phyloP scores from a whole-genome alignment of 495 filamentous ascomycete genomes.

The Pseudevernia furfuracea region DNA sequence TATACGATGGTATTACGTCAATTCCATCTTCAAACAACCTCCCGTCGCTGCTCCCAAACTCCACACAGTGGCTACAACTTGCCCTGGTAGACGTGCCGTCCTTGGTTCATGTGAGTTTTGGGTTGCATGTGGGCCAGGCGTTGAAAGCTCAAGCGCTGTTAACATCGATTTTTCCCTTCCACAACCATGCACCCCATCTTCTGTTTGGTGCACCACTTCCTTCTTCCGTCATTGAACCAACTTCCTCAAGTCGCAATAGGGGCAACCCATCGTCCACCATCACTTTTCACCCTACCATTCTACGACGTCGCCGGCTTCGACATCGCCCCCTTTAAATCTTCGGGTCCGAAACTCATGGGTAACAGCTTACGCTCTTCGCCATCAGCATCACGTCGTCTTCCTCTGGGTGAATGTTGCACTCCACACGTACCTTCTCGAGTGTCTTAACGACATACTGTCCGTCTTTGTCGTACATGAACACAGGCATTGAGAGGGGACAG shows the following conservation, averaged over 20 bases:
- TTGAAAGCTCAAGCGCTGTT: background rate
- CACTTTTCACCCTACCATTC: background rate
- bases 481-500: slow-evolving; percentile 54
- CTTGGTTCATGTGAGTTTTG: background rate
- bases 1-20: background rate
- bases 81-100: background rate
- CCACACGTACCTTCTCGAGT: slow-evolving; percentile 56
- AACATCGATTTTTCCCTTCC: background rate
- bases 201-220: background rate
- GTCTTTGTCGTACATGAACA: slow-evolving; percentile 87
- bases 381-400: background rate
- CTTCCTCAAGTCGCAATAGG: background rate
- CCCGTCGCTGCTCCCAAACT: background rate
- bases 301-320: background rate
- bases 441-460: slow-evolving; percentile 61
- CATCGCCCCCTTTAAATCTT: slow-evolving; percentile 11
- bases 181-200: background rate
- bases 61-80: background rate
- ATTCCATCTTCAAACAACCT: background rate
- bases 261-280: background rate
- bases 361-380: slow-evolving; percentile 17
- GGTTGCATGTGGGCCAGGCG: background rate
- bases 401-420: too few relatives aligned
- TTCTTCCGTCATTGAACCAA: background rate
- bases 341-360: slow-evolving; percentile 27